Evolutionary conservation across 805 yeast genomes (phyloP).

Genomic region (Yarrowia osloensis): DNA sequence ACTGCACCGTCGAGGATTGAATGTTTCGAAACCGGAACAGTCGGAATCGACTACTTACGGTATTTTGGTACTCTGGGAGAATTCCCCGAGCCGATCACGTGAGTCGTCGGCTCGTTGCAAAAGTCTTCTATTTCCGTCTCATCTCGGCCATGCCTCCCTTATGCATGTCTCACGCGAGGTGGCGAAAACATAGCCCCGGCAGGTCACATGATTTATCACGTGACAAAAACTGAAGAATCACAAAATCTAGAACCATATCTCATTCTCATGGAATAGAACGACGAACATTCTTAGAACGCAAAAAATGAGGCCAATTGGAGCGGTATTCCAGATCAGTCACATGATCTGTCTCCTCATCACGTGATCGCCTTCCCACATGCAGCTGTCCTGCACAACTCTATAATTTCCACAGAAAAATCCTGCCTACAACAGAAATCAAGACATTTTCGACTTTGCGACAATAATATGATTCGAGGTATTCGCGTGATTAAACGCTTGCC

Average conservation of each 20-base stretch:
- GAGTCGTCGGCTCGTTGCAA: neutral
- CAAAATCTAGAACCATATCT: too few relatives aligned
- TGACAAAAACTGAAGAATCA: neutral
- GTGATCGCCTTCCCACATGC: neutral
- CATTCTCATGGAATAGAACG: too few relatives aligned
- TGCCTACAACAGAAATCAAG: neutral
- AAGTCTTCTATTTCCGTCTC: neutral
- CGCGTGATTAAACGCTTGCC: neutral
- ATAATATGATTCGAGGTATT: neutral
- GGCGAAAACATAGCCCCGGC: neutral
- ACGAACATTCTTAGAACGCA: too few relatives aligned
- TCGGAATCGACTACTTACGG: neutral
- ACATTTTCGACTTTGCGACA: neutral
- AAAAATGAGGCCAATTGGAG: too few relatives aligned
- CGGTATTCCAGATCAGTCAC: too few relatives aligned
- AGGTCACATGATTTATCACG: neutral
- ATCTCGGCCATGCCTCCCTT: neutral
- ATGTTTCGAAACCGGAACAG: neutral
- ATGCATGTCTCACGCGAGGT: neutral
- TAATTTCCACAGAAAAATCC: neutral
- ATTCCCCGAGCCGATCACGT: too few relatives aligned
- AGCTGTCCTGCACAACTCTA: neutral
- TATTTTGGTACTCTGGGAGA: accelerated
- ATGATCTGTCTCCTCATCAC: too few relatives aligned
- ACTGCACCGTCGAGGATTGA: too few relatives aligned